Base-by-base conservation (phyloP, 495 filamentous ascomycete species). In the Penicilliopsis zonata region DNA sequence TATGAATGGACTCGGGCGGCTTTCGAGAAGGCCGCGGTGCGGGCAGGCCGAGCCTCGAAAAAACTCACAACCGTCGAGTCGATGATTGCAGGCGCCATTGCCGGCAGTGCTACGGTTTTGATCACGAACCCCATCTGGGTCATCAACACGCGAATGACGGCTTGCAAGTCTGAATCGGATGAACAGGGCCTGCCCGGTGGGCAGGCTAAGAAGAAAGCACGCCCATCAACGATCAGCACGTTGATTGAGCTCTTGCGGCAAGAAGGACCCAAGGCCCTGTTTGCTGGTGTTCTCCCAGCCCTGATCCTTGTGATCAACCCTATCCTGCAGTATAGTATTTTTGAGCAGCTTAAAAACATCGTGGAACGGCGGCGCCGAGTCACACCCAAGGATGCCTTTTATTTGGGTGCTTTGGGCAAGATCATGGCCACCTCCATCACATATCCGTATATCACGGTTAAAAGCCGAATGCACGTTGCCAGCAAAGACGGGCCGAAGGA, bases 101-200 rank as follows among this genome's bases (percentile, higher is more conserved):
- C 90, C 13, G 90, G 90, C 0, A 82, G 75, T 47, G 88, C 88
- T 4, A 96, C 92, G 3, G 90, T 98, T 33, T 65, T 98, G 36
- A 68, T 94, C 37, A 98, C 90, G 8, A 98, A 98, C 58, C 90
- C 90, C 6, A 96, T 98, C 49, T 98, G 90, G 90, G 90, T 98
- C 9, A 69, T 98, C 41, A 98, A 98, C 64, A 98, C 90, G 13
- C 78, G 90, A 42, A 92, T 98, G 85, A 96, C 90, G 6, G 86
- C 92, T 17, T 76, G 85, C 41, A 78, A 79, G 50, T 70, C 69
- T 8, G 58, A 61, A 4, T 61, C 61, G 3, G 62, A 74, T 3
- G 66, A 75, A 37, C 55, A 67, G 34, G 50, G 62, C 14, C 53
- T 73, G 5, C 68, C 74, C 7, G 67, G 67, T 24, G 46, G 42